phyloP scores from a whole-genome alignment of 495 filamentous ascomycete species.

The Annulohypoxylon moriforme region DNA sequence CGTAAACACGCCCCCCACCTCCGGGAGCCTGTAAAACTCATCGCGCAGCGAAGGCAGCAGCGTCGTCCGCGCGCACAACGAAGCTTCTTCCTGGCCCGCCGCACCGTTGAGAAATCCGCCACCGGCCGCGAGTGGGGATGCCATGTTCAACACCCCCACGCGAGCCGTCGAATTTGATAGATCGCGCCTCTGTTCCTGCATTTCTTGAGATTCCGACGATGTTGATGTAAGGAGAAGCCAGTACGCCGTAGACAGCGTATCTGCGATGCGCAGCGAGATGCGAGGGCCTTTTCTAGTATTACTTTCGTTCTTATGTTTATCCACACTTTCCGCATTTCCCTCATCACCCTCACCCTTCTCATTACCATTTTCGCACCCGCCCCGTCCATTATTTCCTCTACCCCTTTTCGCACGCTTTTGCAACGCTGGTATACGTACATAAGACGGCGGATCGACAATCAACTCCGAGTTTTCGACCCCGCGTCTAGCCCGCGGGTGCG shows the following conservation, averaged over 20 bases:
- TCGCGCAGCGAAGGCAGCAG: slow-evolving; percentile 65
- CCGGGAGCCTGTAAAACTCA: slow-evolving; percentile 66
- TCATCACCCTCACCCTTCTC: not conserved
- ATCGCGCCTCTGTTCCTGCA: slow-evolving; percentile 45
- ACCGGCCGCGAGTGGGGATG: slow-evolving; percentile 64
- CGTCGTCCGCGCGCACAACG: slow-evolving; percentile 72
- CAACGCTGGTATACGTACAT: not conserved
- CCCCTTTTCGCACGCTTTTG: not conserved
- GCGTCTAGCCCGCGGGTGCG: slow-evolving; percentile 59
- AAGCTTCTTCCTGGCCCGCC: slow-evolving; percentile 70
- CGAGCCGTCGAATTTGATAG: slow-evolving; percentile 34
- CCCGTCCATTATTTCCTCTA: not conserved
- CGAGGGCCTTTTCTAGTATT: slow-evolving; percentile 20
- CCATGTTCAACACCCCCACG: slow-evolving; percentile 70
- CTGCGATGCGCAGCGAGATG: slow-evolving; percentile 56
- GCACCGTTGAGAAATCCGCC: slow-evolving; percentile 70
- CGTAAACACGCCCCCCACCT: slow-evolving; percentile 68
- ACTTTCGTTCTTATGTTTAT: not conserved
- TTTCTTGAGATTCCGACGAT: slow-evolving; percentile 6
- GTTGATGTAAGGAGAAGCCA: slow-evolving; percentile 41
- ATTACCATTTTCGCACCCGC: not conserved
- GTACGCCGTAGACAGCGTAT: slow-evolving; percentile 61
- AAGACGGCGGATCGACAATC: slow-evolving; percentile 53
- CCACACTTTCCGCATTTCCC: not conserved
- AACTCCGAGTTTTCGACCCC: slow-evolving; percentile 62